Evolutionary conservation across 345 rosid genomes (phyloP).

Genomic region (Ceriops tagal): DNA sequence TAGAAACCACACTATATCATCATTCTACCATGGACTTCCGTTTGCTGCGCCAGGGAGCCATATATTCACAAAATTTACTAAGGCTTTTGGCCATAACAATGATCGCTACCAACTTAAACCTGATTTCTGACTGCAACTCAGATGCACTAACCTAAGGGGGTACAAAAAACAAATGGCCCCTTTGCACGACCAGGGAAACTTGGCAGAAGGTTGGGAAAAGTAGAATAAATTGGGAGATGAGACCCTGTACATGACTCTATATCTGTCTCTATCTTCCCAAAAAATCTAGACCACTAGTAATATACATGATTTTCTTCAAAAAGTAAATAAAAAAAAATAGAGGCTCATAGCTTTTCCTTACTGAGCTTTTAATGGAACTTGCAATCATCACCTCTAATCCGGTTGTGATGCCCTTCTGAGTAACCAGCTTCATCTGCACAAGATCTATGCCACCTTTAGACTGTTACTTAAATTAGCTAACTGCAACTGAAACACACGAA

Average conservation of each 20-base stretch:
- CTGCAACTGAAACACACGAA: background rate
- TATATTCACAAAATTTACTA: conserved; percentile 1
- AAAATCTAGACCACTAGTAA: conserved; percentile 49
- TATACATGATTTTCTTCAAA: conserved; percentile 41
- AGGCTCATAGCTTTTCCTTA: conserved; percentile 15
- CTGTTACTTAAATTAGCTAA: background rate
- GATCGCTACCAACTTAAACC: conserved; percentile 42
- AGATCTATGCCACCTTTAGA: conserved; percentile 5
- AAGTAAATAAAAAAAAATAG: conserved; percentile 5
- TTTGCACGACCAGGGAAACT: conserved; percentile 30
- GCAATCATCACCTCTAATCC: conserved; percentile 18
- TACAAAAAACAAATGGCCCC: conserved; percentile 30
- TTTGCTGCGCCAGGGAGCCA: background rate
- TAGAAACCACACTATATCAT: background rate
- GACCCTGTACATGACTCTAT: conserved; percentile 68
- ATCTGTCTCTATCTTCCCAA: conserved; percentile 46
- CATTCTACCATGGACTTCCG: background rate
- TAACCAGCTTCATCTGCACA: conserved; percentile 46
- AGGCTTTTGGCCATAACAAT: conserved; percentile 34
- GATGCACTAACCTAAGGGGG: conserved; percentile 52
- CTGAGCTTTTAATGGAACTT: conserved; percentile 22
- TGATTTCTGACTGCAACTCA: conserved; percentile 35
- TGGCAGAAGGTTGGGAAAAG: conserved; percentile 15
- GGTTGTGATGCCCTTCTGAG: conserved; percentile 24
- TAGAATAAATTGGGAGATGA: conserved; percentile 30